A percentile compares a stretch with the other conserved stretches of the same genome.
Conservation (phyloP, 2,329 filamentous ascomycete genomes). For the Berkeleyomyces basicola region DNA sequence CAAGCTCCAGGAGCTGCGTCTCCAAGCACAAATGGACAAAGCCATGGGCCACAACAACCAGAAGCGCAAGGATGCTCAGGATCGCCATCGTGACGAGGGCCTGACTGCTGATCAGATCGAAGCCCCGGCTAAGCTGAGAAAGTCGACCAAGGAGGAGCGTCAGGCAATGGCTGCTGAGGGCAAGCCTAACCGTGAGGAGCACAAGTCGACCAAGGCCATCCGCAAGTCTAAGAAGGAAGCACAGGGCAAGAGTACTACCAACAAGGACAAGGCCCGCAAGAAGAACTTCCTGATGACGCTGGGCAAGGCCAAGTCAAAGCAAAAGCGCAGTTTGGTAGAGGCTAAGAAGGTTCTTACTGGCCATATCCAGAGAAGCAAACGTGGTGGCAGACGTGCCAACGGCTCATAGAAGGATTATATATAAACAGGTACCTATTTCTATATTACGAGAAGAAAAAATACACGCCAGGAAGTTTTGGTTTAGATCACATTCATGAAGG, state of each 20-base stretch:
- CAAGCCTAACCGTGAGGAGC: constrained; percentile 59
- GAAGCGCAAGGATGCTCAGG: constrained; percentile 31
- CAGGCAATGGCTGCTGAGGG: constrained; percentile 69
- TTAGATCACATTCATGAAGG: too few relatives aligned
- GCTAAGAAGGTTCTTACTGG: constrained; percentile 64
- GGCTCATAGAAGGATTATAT: constrained; percentile 18
- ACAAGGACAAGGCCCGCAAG: constrained; percentile 87
- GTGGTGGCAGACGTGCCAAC: constrained; percentile 69
- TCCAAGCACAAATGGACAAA: constrained; percentile 54
- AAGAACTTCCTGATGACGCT: constrained; percentile 99
- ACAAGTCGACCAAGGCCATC: constrained; percentile 73
- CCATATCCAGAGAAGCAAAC: constrained; percentile 69
- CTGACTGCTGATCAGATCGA: constrained; percentile 87
- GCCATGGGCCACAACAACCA: constrained; percentile 29
- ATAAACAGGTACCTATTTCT: not conserved
- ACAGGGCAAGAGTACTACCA: constrained; percentile 89
- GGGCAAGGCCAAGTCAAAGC: constrained; percentile 87
- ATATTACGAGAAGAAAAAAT: not conserved
- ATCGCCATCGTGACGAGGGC: constrained; percentile 67
- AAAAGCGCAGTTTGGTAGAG: constrained; percentile 83
- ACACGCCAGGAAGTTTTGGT: not conserved
- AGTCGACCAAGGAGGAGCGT: constrained; percentile 78
- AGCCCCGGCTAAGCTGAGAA: constrained; percentile 63
- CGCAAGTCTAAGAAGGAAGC: constrained; percentile 74
- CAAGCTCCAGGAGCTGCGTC: constrained; percentile 77